Evolutionary conservation across 2,329 filamentous ascomycete genomes (phyloP).

Genomic region (Lasiodiplodia hormozganensis): DNA sequence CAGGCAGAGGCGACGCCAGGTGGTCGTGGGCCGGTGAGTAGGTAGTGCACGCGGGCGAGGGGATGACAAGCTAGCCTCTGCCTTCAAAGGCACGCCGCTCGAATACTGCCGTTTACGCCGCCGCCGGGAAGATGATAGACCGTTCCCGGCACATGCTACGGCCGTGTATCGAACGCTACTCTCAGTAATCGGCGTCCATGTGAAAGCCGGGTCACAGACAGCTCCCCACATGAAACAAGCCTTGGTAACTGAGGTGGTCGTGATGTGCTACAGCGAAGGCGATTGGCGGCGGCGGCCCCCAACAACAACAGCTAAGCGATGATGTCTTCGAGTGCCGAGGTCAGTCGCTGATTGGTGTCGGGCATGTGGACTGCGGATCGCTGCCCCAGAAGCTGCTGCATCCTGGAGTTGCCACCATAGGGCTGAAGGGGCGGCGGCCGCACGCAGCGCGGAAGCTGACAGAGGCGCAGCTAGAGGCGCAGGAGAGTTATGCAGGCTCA

Average conservation of each 20-base stretch:
- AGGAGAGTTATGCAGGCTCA: not conserved
- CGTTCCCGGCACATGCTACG: slow-evolving; percentile 8
- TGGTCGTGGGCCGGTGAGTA: not conserved
- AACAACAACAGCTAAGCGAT: slow-evolving; percentile 22
- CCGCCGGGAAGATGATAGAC: not conserved
- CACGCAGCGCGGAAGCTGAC: not conserved
- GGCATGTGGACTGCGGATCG: slow-evolving; percentile 23
- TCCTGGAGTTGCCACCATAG: slow-evolving; percentile 25
- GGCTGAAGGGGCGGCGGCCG: slow-evolving; percentile 3
- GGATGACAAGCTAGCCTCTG: slow-evolving; percentile 6
- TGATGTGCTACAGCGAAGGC: not conserved
- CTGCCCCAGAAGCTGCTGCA: slow-evolving; percentile 15
- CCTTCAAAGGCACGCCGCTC: not conserved
- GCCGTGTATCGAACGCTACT: not conserved
- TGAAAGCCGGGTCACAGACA: slow-evolving; percentile 10
- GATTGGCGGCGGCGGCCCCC: slow-evolving; percentile 6
- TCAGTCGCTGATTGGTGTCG: slow-evolving; percentile 20
- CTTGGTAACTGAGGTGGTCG: not conserved
- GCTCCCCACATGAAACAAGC: slow-evolving; percentile 20
- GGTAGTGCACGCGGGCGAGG: slow-evolving; percentile 5
- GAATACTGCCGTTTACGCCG: not conserved
- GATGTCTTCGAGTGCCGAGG: slow-evolving; percentile 23
- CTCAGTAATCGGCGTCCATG: not conserved
- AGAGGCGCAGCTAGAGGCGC: not conserved
- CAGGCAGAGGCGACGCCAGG: not conserved